Conservation (phyloP, 345 rosid genomes). For the Bruguiera sexangula region DNA sequence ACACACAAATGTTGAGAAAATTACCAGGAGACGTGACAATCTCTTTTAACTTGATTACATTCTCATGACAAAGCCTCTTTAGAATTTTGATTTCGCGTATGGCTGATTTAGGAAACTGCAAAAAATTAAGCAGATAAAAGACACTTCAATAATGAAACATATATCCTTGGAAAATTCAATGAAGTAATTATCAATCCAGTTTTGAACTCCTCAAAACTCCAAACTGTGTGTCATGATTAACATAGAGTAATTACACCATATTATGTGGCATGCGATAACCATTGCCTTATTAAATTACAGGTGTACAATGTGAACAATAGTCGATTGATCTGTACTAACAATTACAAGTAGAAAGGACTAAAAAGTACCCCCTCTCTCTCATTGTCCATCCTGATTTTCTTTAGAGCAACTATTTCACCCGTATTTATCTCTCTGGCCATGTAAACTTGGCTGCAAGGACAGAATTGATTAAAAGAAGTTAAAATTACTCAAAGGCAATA, state of each 20-base stretch:
- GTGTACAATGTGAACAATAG: not conserved
- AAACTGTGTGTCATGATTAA: not conserved
- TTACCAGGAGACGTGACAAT: conserved; percentile 74
- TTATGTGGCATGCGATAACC: not conserved
- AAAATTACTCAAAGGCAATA: not conserved
- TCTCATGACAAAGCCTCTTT: conserved; percentile 69
- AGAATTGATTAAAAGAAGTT: not conserved
- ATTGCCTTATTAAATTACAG: not conserved
- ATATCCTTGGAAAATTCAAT: not conserved
- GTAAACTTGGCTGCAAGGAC: conserved; percentile 75
- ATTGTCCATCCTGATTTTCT: conserved; percentile 94
- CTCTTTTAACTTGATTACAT: conserved; percentile 67
- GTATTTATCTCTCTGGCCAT: conserved; percentile 88
- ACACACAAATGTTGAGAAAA: not conserved
- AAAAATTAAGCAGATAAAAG: not conserved
- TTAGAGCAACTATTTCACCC: conserved; percentile 89
- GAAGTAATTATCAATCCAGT: not conserved
- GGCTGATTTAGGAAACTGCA: conserved; percentile 73
- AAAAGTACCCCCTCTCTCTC: conserved; percentile 89
- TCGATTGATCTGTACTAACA: not conserved
- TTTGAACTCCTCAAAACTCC: not conserved
- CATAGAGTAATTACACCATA: too few species aligned
- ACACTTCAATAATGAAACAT: not conserved
- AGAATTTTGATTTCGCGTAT: conserved; percentile 76
- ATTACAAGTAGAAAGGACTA: not conserved